These are phyloP conservation scores for Syzygium malaccense DNA, from an alignment of 441 rosid genomes.

Conservation along the genomic window DNA sequence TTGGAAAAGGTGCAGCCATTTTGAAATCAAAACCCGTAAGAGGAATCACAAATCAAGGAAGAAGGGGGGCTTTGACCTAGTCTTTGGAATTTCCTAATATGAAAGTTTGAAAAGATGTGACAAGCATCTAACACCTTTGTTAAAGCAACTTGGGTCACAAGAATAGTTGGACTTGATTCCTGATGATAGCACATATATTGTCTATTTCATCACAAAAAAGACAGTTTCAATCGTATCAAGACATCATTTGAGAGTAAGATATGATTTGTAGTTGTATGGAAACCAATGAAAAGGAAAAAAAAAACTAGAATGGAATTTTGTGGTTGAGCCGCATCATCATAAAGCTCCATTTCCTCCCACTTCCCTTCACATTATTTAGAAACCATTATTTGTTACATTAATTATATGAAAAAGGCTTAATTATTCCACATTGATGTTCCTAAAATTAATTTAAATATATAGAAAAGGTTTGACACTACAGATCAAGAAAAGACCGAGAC, in stretches of 20 bases:
- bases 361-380: neutral
- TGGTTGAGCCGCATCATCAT: neutral
- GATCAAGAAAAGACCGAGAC: neutral
- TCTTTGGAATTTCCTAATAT: constrained; percentile 23
- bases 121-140: constrained; percentile 27
- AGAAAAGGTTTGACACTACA: neutral
- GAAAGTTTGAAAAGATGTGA: constrained; percentile 32
- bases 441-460: neutral
- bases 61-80: constrained; percentile 30
- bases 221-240: neutral
- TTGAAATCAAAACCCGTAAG: constrained; percentile 9
- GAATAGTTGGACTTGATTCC: constrained; percentile 46
- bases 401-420: neutral
- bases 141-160: constrained; percentile 24
- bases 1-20: constrained; percentile 24
- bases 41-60: constrained; percentile 21
- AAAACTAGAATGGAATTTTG: neutral
- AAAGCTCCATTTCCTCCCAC: neutral
- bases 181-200: constrained; percentile 1
- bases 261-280: neutral
- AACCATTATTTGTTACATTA: neutral
- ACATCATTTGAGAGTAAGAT: neutral
- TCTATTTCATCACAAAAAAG: neutral
- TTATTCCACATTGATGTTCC: neutral
- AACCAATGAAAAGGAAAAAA: neutral